Evolutionary conservation across 179 eudicot species (phyloP).

Genomic region (Gypsophila paniculata): DNA sequence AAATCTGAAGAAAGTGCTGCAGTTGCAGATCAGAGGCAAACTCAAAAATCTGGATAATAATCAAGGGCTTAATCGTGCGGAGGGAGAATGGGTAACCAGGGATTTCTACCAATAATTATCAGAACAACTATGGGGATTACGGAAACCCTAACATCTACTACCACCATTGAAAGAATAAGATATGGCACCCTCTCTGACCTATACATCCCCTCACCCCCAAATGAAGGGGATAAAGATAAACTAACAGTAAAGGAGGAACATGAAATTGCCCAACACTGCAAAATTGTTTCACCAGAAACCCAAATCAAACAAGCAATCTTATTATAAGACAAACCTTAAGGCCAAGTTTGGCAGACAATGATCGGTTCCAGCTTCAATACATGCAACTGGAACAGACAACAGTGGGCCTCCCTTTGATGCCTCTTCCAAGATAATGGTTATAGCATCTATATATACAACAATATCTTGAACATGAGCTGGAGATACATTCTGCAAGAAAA

Average conservation of each 20-base stretch:
- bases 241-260: not conserved
- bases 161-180: not conserved
- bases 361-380: constrained; percentile 80
- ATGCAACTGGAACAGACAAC: constrained; percentile 70
- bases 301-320: constrained; percentile 16
- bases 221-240: not conserved
- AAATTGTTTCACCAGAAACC: not conserved
- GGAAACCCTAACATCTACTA: not conserved
- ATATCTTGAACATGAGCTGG: constrained; percentile 76
- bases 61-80: not conserved
- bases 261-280: not conserved
- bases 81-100: not conserved
- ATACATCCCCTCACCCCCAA: not conserved
- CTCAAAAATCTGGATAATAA: not conserved
- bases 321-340: constrained; percentile 57
- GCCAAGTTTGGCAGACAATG: constrained; percentile 79
- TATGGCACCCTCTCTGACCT: not conserved
- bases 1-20: not conserved
- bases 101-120: not conserved
- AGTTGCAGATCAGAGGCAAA: not conserved
- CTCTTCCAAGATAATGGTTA: constrained; percentile 77
- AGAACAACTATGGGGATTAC: not conserved
- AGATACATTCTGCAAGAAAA: constrained; percentile 74
- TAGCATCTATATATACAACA: constrained; percentile 79
- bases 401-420: constrained; percentile 71